Evolutionary conservation across 768 basidiomycete species (phyloP), one percentile per base, ranked within the genome.

Genomic region (Lactarius trivialis): DNA sequence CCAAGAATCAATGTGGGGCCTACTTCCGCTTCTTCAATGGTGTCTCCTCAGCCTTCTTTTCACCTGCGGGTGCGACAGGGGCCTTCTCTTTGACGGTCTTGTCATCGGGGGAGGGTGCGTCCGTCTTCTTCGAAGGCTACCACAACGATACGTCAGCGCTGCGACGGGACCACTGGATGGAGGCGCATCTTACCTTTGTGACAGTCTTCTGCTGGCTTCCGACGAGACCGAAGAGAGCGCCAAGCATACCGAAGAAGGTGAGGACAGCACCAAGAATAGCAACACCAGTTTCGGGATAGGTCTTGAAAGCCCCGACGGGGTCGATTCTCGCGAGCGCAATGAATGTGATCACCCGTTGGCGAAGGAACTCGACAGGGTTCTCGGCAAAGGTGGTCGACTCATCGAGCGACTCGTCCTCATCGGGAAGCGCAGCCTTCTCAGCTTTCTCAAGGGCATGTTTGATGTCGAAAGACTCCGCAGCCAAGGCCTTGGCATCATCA

Each of bases 401-500:
- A 12, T 78, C 73, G 0, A 71, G 73, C 1, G 78, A 77, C 55
- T 79, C 77, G 4, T 74, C 78, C 1, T 79, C 78, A n/a, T 76
- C 73, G 50, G 71, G 71, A 48, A 73, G 68, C 0, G 67, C 70
- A 28, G 81, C 78, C 75, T 88, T 85, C 51, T 79, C 80, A 5
- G 80, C 84, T 68, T 81, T 79, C 76, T 98, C 96, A 52, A 93
- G 78, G 9, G 84, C 75, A 73, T 90, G 88, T 85, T 98, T 98
- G 75, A 96, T 73, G 68, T 85, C 84, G 76, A 90, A 99, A n/a
- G 93, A 91, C 76, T 95, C 92, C 17, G 78, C 76, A 60, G 93
- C 92, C 68, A 99, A 76, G 12, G 77, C 75, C 74, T 89, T 85
- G 65, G 97, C 97, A 63, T 96, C 93, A 41, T 85, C 84, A 61